Percentiles rank a stretch among this genome's conserved stretches.
phyloP scores from a whole-genome alignment of 176 grass and related monocot genomes.

The Cocos nucifera region DNA sequence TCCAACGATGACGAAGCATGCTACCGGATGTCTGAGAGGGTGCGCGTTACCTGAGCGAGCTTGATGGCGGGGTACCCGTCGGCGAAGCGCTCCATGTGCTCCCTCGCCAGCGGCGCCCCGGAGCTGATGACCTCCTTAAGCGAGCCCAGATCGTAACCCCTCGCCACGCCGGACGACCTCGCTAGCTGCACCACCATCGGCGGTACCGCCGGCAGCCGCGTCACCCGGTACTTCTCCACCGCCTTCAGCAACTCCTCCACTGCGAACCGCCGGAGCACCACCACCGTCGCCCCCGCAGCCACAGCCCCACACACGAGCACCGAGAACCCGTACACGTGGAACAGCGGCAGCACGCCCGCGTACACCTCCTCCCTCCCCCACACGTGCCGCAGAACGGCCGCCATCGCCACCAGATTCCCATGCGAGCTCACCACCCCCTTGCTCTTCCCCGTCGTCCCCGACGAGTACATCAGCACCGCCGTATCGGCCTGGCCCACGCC shows the following conservation, averaged over 20 bases:
- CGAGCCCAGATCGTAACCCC: not conserved
- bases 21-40: no score
- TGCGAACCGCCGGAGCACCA: slow-evolving; percentile 17
- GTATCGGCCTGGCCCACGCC: no score
- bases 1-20: slow-evolving; percentile 1
- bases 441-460: no score
- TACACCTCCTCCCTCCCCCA: slow-evolving; percentile 31
- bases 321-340: slow-evolving; percentile 51
- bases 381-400: slow-evolving; percentile 9
- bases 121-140: slow-evolving; percentile 36
- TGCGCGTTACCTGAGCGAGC: slow-evolving; percentile 20
- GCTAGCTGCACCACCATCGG: slow-evolving; percentile 39
- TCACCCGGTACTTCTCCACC: slow-evolving; percentile 19
- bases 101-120: slow-evolving; percentile 25
- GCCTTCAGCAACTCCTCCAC: slow-evolving; percentile 19
- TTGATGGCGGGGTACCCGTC: slow-evolving; percentile 17
- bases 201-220: slow-evolving; percentile 32
- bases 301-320: slow-evolving; percentile 28
- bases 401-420: slow-evolving; percentile 25
- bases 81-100: slow-evolving; percentile 33
- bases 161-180: not conserved
- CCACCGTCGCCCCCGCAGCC: slow-evolving; percentile 23
- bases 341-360: slow-evolving; percentile 39
- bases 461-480: no score
- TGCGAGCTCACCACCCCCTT: slow-evolving; percentile 48